Percentiles rank a stretch among this genome's conserved stretches.
Conservation (phyloP, 2,329 filamentous ascomycete species). For the Meredithiella fracta region DNA sequence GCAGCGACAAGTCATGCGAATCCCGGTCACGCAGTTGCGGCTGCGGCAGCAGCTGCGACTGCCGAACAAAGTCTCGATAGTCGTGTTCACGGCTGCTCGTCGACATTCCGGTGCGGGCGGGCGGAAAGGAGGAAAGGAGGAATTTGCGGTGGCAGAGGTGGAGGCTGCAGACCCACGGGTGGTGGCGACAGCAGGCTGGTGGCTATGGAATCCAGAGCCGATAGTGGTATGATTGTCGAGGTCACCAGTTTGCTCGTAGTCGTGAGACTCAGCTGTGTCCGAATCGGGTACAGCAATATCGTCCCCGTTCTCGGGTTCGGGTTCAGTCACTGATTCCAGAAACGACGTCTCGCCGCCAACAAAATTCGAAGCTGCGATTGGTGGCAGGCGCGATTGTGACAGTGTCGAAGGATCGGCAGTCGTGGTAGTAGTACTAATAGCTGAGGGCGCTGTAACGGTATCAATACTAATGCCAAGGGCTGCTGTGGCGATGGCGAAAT, state of each 20-base stretch:
- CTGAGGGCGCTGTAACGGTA: background rate
- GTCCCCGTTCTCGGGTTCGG: background rate
- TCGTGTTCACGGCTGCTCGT: slow-evolving; percentile 20
- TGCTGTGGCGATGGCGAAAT: background rate
- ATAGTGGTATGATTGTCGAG: too few relatives aligned
- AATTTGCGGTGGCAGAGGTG: too few relatives aligned
- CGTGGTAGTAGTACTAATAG: slow-evolving; percentile 1
- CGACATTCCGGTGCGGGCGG: slow-evolving; percentile 19
- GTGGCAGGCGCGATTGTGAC: background rate
- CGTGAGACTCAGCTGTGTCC: background rate
- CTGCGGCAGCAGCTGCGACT: slow-evolving; percentile 2
- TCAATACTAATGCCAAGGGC: background rate
- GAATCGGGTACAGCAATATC: background rate
- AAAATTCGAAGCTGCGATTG: background rate
- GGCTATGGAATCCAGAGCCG: background rate
- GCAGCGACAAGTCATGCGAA: slow-evolving; percentile 75
- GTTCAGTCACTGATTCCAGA: slow-evolving; percentile 1
- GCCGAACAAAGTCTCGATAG: slow-evolving; percentile 13
- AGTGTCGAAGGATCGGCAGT: background rate
- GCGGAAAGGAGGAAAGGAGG: background rate
- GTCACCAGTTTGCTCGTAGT: background rate
- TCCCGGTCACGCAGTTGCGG: slow-evolving; percentile 28
- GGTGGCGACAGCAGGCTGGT: background rate
- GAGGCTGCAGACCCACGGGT: slow-evolving; percentile 18
- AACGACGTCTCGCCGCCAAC: background rate